Conservation (phyloP, 306 rosid genomes). For the Inga laurina region DNA sequence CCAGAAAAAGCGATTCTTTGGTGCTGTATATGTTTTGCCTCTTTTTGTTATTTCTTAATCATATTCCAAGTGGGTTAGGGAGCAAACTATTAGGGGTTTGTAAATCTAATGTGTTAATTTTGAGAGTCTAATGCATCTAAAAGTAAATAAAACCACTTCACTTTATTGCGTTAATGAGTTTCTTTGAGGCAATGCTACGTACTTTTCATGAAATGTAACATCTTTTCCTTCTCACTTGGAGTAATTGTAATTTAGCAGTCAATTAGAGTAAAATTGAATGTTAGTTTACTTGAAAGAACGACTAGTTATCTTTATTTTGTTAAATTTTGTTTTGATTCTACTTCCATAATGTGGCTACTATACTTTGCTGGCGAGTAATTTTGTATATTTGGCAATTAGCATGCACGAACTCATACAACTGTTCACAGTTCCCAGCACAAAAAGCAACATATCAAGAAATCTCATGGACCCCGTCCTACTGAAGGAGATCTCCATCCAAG, state of each 20-base stretch:
- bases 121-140: no score
- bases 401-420: constrained; percentile 10
- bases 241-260: background rate
- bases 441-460: constrained; percentile 61
- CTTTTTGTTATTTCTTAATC: no score
- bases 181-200: no score
- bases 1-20: background rate
- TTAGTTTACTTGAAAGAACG: background rate
- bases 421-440: constrained; percentile 60
- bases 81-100: no score
- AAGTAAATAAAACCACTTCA: no score
- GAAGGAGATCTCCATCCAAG: constrained; percentile 46
- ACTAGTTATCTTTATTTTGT: background rate
- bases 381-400: background rate
- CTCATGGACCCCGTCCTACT: constrained; percentile 42
- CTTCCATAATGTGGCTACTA: background rate
- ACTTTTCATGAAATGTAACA: background rate
- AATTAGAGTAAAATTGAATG: background rate
- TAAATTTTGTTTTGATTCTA: background rate
- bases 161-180: no score
- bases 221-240: background rate
- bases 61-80: no score
- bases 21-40: background rate
- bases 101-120: no score
- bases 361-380: constrained; percentile 4